These are phyloP conservation scores for Leccinum longicurvipes DNA, from an alignment of 768 basidiomycete species.

Conservation along the genomic window DNA sequence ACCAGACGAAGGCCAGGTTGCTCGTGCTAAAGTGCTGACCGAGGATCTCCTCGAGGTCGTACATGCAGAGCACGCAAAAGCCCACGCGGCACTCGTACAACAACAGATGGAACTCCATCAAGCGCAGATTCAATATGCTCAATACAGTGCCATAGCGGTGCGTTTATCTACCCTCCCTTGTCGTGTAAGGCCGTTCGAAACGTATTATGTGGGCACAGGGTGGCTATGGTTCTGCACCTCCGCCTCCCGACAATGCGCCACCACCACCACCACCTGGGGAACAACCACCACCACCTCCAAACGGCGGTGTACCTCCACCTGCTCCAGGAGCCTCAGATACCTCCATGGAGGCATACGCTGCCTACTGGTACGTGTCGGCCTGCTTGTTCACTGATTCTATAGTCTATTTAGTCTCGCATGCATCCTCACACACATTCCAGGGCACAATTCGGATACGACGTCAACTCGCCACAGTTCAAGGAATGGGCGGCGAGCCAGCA, in stretches of 20 bases:
- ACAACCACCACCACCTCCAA: conserved; percentile 53
- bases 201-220: conserved; percentile 27
- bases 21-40: conserved; percentile 80
- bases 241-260: conserved; percentile 31
- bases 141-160: conserved; percentile 61
- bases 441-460: conserved; percentile 85
- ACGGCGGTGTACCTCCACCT: conserved; percentile 39
- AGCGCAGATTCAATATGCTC: conserved; percentile 77
- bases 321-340: conserved; percentile 40
- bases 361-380: conserved; percentile 52
- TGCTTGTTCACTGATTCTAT: background rate
- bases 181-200: background rate
- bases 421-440: conserved; percentile 32
- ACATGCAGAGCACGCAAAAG: conserved; percentile 81
- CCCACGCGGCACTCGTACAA: conserved; percentile 56
- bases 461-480: conserved; percentile 78
- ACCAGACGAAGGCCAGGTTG: conserved; percentile 84
- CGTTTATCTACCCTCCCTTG: conserved; percentile 16
- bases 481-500: conserved; percentile 67
- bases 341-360: conserved; percentile 52
- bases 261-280: conserved; percentile 51
- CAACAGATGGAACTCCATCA: conserved; percentile 88
- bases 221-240: conserved; percentile 35
- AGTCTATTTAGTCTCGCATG: background rate
- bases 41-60: conserved; percentile 92